Conservation (phyloP, 73 alveolate genomes). For the Paramecium biaurelia region DNA sequence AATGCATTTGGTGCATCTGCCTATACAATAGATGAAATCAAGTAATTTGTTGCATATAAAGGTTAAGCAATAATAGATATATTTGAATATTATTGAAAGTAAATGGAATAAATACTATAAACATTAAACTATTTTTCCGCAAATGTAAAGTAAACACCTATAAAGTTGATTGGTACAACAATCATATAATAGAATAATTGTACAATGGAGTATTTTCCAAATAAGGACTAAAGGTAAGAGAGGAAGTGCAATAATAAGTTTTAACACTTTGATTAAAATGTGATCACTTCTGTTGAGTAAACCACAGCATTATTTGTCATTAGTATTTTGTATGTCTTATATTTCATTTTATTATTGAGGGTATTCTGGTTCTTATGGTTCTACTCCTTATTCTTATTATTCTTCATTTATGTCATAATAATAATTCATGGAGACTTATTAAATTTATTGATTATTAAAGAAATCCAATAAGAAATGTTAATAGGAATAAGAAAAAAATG, state of each 20-base stretch:
- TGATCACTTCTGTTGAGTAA: background rate
- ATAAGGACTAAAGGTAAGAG: background rate
- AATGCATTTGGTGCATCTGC: background rate
- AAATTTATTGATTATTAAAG: background rate
- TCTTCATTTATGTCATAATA: background rate
- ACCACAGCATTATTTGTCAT: background rate
- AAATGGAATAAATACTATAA: background rate
- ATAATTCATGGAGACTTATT: background rate
- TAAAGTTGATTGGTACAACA: background rate
- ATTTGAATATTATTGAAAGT: background rate
- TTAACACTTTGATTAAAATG: background rate
- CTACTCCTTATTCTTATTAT: background rate
- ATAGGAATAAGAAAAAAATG: background rate
- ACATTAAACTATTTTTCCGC: background rate
- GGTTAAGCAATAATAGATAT: background rate
- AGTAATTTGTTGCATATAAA: background rate
- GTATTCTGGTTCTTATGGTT: background rate
- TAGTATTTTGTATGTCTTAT: background rate
- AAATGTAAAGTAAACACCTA: background rate
- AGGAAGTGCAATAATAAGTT: background rate
- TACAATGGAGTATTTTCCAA: background rate
- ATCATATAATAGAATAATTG: background rate
- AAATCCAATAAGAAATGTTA: background rate
- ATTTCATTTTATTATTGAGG: background rate
- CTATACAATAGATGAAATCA: background rate